Evolutionary conservation across 768 basidiomycete genomes (phyloP).

Genomic region (Kwoniella europaea): DNA sequence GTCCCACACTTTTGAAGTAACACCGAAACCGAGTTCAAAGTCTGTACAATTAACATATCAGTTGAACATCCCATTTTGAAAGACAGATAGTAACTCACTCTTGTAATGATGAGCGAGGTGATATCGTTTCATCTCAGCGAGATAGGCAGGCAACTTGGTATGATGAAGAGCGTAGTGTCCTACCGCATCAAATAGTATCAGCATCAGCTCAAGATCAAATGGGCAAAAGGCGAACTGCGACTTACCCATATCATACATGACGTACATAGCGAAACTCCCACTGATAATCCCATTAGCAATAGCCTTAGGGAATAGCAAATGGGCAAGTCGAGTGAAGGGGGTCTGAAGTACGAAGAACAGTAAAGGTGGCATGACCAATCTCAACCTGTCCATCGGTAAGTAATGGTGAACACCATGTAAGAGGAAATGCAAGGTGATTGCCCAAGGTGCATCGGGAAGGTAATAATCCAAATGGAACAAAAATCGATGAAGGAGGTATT

Average conservation of each 20-base stretch:
- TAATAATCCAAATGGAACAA: constrained; percentile 90
- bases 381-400: constrained; percentile 90
- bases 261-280: constrained; percentile 67
- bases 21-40: constrained; percentile 95
- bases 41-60: constrained; percentile 56
- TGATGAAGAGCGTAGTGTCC: constrained; percentile 96
- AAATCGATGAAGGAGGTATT: constrained; percentile 93
- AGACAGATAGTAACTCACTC: constrained; percentile 58
- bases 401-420: constrained; percentile 97
- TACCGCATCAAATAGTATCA: constrained; percentile 65
- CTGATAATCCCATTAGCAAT: constrained; percentile 91
- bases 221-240: background rate
- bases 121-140: constrained; percentile 93
- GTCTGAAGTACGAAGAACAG: constrained; percentile 76
- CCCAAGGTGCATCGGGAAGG: constrained; percentile 80
- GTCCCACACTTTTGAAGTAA: constrained; percentile 94
- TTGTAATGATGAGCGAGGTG: constrained; percentile 98
- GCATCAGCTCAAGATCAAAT: background rate
- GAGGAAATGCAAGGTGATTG: constrained; percentile 85
- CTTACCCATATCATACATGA: constrained; percentile 57
- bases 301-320: constrained; percentile 77
- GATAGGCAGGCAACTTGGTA: constrained; percentile 79
- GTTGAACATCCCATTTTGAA: constrained; percentile 14
- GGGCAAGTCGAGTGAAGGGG: constrained; percentile 85
- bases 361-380: constrained; percentile 95